Evolutionary conservation across 2,329 filamentous ascomycete species (phyloP).

Genomic region (Colletotrichum costaricense): DNA sequence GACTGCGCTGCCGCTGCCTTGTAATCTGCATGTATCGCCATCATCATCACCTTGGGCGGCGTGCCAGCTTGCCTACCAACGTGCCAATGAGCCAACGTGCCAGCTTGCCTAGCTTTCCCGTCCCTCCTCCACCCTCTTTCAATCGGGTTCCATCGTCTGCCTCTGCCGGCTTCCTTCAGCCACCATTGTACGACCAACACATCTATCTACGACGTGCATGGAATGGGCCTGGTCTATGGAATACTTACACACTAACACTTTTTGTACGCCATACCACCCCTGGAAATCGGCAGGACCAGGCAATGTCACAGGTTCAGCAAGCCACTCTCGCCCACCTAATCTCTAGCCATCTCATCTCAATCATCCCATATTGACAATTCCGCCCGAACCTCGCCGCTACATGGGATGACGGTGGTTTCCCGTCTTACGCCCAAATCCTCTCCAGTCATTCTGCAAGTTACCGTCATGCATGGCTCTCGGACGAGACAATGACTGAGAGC

Average conservation of each 20-base stretch:
- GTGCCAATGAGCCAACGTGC: neutral
- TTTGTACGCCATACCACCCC: neutral
- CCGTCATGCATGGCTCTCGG: neutral
- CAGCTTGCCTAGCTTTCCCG: neutral
- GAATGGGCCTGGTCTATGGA: neutral
- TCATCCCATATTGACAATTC: slow-evolving; percentile 7
- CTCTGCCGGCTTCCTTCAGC: neutral
- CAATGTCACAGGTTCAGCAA: slow-evolving; percentile 24
- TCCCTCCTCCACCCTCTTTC: neutral
- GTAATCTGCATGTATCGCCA: neutral
- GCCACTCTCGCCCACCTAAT: slow-evolving; percentile 17
- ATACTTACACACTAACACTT: neutral
- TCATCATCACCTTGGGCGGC: neutral
- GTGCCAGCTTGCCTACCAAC: neutral
- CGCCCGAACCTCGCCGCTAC: neutral
- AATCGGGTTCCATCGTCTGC: neutral
- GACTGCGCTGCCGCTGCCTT: neutral
- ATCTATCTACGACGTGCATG: neutral
- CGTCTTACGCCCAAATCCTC: neutral
- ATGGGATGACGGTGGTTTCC: neutral
- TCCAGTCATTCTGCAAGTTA: neutral
- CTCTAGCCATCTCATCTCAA: neutral
- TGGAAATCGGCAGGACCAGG: neutral
- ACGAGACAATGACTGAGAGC: neutral
- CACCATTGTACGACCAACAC: neutral